A percentile compares a stretch with the other conserved stretches of the same genome.
phyloP scores from a whole-genome alignment of 2,329 filamentous ascomycete genomes.

The Kalmusia sp. region DNA sequence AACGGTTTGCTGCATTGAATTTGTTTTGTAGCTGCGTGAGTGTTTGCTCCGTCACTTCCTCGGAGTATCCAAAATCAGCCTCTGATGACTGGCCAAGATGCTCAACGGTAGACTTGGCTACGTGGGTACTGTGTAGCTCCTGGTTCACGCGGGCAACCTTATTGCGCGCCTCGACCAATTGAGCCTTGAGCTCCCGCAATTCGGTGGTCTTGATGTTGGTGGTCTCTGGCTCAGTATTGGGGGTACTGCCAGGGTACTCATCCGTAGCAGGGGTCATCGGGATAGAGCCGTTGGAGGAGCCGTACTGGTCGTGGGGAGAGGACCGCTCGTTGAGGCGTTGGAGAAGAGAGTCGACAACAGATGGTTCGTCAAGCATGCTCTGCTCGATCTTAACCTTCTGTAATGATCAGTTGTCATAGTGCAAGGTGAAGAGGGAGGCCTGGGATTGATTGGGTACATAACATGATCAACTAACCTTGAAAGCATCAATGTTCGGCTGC shows the following conservation, averaged over 20 bases:
- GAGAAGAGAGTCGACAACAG: constrained; percentile 68
- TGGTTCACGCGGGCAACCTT: constrained; percentile 75
- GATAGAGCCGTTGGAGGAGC: constrained; percentile 63
- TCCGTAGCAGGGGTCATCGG: constrained; percentile 70
- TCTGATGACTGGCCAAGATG: constrained; percentile 62
- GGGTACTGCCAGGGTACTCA: constrained; percentile 51
- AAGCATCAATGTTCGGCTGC: constrained; percentile 30
- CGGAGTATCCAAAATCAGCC: constrained; percentile 54
- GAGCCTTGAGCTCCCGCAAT: constrained; percentile 71
- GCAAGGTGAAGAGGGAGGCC: not conserved
- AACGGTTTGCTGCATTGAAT: constrained; percentile 57
- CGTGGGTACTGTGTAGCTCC: constrained; percentile 71
- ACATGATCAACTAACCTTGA: constrained; percentile 37
- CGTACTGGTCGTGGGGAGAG: constrained; percentile 61
- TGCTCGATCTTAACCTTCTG: constrained; percentile 57
- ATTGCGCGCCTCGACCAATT: constrained; percentile 74
- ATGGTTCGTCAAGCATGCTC: constrained; percentile 34
- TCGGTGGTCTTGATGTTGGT: constrained; percentile 60
- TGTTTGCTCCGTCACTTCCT: constrained; percentile 59
- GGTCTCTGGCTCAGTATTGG: constrained; percentile 32
- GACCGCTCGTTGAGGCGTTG: constrained; percentile 71
- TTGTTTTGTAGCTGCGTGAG: constrained; percentile 58
- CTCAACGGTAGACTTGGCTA: constrained; percentile 65
- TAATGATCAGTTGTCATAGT: constrained; percentile 40
- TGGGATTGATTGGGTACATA: not conserved